These are phyloP conservation scores for Trichoderma erinaceum DNA, from an alignment of 495 filamentous ascomycete genomes.

Conservation along the genomic window DNA sequence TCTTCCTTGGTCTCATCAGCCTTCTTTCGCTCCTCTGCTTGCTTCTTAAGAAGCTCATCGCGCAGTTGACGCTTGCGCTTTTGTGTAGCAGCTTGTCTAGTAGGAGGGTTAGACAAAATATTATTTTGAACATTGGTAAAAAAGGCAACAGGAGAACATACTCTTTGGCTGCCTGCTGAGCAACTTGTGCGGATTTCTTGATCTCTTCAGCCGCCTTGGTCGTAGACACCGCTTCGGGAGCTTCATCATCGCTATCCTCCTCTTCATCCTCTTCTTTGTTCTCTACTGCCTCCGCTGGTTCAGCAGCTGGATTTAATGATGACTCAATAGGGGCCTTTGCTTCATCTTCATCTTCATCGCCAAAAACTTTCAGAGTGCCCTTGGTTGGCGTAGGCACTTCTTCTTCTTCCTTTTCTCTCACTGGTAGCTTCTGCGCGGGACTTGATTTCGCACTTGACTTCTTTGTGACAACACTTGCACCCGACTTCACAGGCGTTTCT, in stretches of 20 bases:
- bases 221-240: slow-evolving; percentile 42
- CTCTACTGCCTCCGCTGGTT: slow-evolving; percentile 21
- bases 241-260: slow-evolving; percentile 38
- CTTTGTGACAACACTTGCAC: neutral
- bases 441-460: neutral
- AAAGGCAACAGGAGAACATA: slow-evolving; percentile 20
- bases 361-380: slow-evolving; percentile 28
- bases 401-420: slow-evolving; percentile 6
- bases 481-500: neutral
- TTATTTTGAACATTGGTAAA: neutral
- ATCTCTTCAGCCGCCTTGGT: slow-evolving; percentile 31
- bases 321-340: slow-evolving; percentile 25
- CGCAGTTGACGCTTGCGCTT: slow-evolving; percentile 43
- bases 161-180: slow-evolving; percentile 37
- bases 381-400: slow-evolving; percentile 15
- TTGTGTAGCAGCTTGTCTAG: slow-evolving; percentile 35
- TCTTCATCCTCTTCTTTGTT: slow-evolving; percentile 26
- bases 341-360: slow-evolving; percentile 30
- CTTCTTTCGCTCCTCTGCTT: slow-evolving; percentile 37
- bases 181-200: slow-evolving; percentile 31
- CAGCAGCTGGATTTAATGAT: slow-evolving; percentile 21
- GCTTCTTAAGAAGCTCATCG: slow-evolving; percentile 39
- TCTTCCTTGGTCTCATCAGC: slow-evolving; percentile 14
- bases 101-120: neutral
- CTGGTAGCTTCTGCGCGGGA: slow-evolving; percentile 10